A percentile compares a stretch with the other conserved stretches of the same genome.
Conservation (phyloP, 305 asterid species). For the Fraxinus sp. region DNA sequence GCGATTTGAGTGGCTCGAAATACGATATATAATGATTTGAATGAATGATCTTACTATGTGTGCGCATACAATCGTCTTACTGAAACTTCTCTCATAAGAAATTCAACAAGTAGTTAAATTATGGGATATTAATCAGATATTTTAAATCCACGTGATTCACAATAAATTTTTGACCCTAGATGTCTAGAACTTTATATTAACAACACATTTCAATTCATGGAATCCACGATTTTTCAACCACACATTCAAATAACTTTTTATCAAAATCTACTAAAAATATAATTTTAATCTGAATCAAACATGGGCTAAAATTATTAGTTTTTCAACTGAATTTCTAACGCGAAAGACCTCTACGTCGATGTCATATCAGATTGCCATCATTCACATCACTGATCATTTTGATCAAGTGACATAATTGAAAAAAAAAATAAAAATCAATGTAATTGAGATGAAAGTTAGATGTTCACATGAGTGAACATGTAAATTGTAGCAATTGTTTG, state of each 20-base stretch:
- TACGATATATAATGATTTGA: background rate
- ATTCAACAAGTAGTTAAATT: background rate
- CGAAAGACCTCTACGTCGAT: background rate
- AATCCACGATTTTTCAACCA: background rate
- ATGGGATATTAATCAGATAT: too few species aligned
- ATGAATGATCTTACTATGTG: background rate
- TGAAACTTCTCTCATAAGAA: background rate
- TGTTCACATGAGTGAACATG: slow-evolving; percentile 39
- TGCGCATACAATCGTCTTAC: too few species aligned
- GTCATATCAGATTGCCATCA: background rate
- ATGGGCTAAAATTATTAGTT: too few species aligned
- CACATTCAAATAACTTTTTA: background rate
- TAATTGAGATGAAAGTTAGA: slow-evolving; percentile 6
- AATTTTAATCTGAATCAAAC: too few species aligned
- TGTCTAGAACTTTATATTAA: background rate
- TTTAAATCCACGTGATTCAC: background rate
- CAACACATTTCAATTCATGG: background rate
- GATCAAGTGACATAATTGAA: background rate
- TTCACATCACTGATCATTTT: background rate
- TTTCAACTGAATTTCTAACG: too few species aligned
- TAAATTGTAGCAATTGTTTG: slow-evolving; percentile 16
- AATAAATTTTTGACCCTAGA: too few species aligned
- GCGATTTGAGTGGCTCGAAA: background rate
- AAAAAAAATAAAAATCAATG: background rate
- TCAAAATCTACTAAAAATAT: too few species aligned